These are phyloP conservation scores for Aegle marmelos DNA, from an alignment of 345 rosid species.

Conservation along the genomic window DNA sequence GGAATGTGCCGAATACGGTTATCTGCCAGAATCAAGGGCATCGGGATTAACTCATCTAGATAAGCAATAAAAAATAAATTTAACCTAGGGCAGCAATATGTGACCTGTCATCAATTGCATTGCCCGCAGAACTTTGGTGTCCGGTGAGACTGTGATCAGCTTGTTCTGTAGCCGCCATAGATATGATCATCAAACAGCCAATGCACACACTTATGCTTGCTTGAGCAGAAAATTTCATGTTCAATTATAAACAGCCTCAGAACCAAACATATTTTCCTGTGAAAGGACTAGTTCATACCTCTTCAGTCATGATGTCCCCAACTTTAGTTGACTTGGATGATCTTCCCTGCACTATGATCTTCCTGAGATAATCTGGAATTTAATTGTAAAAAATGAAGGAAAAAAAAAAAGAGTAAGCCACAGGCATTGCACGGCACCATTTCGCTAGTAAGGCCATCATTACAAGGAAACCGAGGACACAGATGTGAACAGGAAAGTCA, in stretches of 20 bases:
- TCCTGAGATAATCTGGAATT: slow-evolving; percentile 79
- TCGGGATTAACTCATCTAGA: background rate
- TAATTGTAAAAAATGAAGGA: background rate
- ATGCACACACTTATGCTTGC: background rate
- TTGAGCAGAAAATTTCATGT: background rate
- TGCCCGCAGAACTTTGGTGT: slow-evolving; percentile 91
- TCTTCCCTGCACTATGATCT: slow-evolving; percentile 97
- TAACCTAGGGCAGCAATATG: background rate
- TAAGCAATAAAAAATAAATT: background rate
- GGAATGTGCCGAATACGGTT: slow-evolving; percentile 98
- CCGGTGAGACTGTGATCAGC: slow-evolving; percentile 88
- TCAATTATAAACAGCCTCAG: background rate
- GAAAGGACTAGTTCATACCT: slow-evolving; percentile 43
- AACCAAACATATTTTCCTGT: background rate
- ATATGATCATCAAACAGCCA: background rate
- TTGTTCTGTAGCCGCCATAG: slow-evolving; percentile 57
- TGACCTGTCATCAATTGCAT: slow-evolving; percentile 98
- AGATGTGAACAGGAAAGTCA: background rate
- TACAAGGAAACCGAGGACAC: background rate
- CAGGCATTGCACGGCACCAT: background rate
- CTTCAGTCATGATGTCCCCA: slow-evolving; percentile 99
- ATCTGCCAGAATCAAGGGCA: slow-evolving; percentile 43
- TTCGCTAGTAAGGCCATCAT: background rate
- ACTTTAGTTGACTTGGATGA: slow-evolving; percentile 98
- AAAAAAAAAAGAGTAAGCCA: background rate